Base-by-base conservation (phyloP, 345 rosid species). In the Heritiera littoralis region DNA sequence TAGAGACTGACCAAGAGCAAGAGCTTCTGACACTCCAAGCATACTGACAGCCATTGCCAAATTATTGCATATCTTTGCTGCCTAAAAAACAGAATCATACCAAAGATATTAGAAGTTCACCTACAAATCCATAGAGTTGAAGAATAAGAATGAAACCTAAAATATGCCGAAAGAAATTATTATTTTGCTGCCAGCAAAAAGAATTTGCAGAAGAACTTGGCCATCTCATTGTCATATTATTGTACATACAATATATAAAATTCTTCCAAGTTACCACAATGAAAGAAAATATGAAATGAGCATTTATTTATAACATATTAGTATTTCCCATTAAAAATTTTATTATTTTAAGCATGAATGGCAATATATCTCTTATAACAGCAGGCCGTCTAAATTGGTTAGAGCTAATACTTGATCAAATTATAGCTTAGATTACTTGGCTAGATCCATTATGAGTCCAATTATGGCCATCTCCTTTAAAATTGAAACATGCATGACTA, bases 31-130 rank as follows among this genome's bases (percentile, higher is more conserved):
- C 65, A 89, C 90, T 46, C 98, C 99, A 32, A 92, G 92, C 99
- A 93, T 95, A 78, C 96, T 90, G 76, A 95, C 94, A 40, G 94
- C 97, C 94, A 95, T 79, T 77, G 96, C 97, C 84, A 95, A 84
- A 86, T 95, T 95, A 83, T 93, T 95, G 88, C 99, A 95, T 66
- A 95, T 84, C 86, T 95, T 95, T 82, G 99, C 99, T 75, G 93
- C 98, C 99, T 93, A 82, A 40, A 75, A 9, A 65, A 72, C 13
- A 66, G 23, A 69, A 40, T 17, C 63, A 82, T 66, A 78, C 38
- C 59, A 61, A 75, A 55, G 71, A 74, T 59, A 78, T 51, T 23
- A 76, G 49, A 68, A 73, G 17, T 18, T 74, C 11, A 59, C 61
- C 76, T 13, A 23, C 66, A 35, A 51, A 64, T 40, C 17, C 51